Conservation (phyloP, 345 rosid genomes). For the Gossypium thurberi region DNA sequence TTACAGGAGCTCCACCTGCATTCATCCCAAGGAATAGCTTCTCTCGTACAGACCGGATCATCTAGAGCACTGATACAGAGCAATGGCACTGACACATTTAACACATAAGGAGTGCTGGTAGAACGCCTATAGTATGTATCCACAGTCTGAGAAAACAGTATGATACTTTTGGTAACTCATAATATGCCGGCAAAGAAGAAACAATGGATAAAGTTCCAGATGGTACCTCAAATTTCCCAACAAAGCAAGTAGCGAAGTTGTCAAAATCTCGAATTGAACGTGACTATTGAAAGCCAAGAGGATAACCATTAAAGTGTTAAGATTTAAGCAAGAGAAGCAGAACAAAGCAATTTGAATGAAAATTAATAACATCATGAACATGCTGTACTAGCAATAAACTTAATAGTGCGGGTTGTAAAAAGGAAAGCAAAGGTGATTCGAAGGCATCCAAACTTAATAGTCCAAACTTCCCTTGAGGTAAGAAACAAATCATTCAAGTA, state of each 20-base stretch:
- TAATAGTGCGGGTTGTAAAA: neutral
- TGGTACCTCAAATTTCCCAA: constrained; percentile 80
- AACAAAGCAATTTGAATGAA: neutral
- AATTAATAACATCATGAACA: neutral
- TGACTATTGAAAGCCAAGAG: constrained; percentile 40
- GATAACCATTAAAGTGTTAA: constrained; percentile 16
- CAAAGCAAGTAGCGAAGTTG: constrained; percentile 71
- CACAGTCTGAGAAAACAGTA: constrained; percentile 52
- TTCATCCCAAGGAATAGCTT: constrained; percentile 97
- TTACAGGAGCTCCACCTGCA: constrained; percentile 51
- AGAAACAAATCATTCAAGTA: neutral
- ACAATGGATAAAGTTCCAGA: neutral
- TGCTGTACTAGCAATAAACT: neutral
- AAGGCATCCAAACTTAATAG: neutral
- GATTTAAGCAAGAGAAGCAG: constrained; percentile 3
- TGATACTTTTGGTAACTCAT: constrained; percentile 6
- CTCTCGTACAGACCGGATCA: constrained; percentile 85
- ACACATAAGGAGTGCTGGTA: constrained; percentile 64
- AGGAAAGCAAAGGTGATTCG: neutral
- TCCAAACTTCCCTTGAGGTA: too few species aligned
- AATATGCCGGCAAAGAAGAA: constrained; percentile 15
- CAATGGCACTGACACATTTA: constrained; percentile 62
- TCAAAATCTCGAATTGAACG: constrained; percentile 83
- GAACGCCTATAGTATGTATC: constrained; percentile 77
- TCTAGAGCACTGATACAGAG: constrained; percentile 87